phyloP scores from a whole-genome alignment of 2,329 filamentous ascomycete genomes.

The Xylaria sp. region DNA sequence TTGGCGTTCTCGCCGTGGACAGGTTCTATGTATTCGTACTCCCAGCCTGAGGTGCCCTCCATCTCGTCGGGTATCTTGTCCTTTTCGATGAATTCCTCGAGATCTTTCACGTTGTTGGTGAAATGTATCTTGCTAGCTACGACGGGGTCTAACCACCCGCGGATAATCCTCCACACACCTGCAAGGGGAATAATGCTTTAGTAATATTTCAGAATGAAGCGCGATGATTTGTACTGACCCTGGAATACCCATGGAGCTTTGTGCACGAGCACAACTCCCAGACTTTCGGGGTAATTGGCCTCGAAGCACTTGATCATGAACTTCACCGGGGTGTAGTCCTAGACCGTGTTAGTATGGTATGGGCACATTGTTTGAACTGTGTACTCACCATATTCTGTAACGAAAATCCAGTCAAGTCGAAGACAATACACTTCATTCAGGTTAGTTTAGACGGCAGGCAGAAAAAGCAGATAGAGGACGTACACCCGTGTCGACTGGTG shows the following conservation, averaged over 20 bases:
- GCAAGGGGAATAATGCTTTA: conserved; percentile 36
- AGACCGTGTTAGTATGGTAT: conserved; percentile 28
- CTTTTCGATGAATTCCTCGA: conserved; percentile 76
- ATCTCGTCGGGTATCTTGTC: conserved; percentile 80
- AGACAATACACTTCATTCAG: conserved; percentile 75
- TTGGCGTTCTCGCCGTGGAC: conserved; percentile 73
- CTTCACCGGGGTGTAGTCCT: conserved; percentile 94
- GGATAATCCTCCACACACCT: conserved; percentile 95
- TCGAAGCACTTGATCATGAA: conserved; percentile 99
- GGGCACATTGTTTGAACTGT: not conserved
- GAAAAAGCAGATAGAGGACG: conserved; percentile 47
- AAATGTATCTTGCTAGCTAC: conserved; percentile 95
- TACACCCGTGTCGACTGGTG: conserved; percentile 90
- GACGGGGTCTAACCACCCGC: conserved; percentile 95
- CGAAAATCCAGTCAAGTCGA: conserved; percentile 94
- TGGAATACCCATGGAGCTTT: conserved; percentile 98
- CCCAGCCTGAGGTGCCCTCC: conserved; percentile 84
- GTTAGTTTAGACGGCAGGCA: not conserved
- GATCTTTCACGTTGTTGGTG: conserved; percentile 78
- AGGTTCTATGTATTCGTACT: conserved; percentile 83
- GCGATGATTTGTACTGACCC: conserved; percentile 55
- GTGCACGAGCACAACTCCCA: conserved; percentile 90
- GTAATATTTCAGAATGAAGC: conserved; percentile 43
- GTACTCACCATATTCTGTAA: conserved; percentile 85
- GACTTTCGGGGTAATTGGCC: conserved; percentile 94